Base-by-base conservation (phyloP, 306 rosid genomes). In the Clitoria ternatea region DNA sequence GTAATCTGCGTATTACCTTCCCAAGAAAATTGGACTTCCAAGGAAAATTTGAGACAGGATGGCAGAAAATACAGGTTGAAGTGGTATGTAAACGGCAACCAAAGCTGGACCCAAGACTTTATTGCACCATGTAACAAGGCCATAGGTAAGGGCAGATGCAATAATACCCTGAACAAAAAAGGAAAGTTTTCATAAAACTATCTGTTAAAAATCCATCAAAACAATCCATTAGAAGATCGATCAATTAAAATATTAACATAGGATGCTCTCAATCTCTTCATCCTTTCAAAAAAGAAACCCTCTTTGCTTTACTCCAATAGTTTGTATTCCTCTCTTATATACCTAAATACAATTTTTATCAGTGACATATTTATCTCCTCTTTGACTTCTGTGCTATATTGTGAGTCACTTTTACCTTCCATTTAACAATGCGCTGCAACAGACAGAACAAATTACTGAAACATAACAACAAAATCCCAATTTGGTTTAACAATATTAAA, bases 111-210 rank as follows among this genome's bases (percentile, higher is more conserved):
- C 98, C 76, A 94, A 76, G 55, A 94, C 87, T 80, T 85, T 94
- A 79, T 89, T 90, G 85, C 89, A 60, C 98, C 98, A 94, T 37
- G 91, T 81, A 49, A 85, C 52, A 24, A 94, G 85, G 78, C 89
- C 98, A 82, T 89, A 90, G 67, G 83, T 90, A 50, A 94, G 86
- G 35, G 97, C 98, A 76, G 98, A 94, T 27, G 97, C 86, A 76
- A 90, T 69, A 36, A 49, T 79, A 74, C 98, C 98, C 98, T 93
- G 82, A 77, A 81, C 23, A 64, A 69, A 52, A 9, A 77, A 62
- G 50, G 44, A 42, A 42, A 56, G 9, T 20, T 45, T n/a, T 67
- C 19, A 4, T 22, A 18, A 68, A 67, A 47, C 32, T 15, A 14
- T 50, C 55, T 61, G 39, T 52, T 43, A 33, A 29, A 48, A 36